Conservation (phyloP, 2,329 filamentous ascomycete species). For the Colletotrichum chlorophyti region DNA sequence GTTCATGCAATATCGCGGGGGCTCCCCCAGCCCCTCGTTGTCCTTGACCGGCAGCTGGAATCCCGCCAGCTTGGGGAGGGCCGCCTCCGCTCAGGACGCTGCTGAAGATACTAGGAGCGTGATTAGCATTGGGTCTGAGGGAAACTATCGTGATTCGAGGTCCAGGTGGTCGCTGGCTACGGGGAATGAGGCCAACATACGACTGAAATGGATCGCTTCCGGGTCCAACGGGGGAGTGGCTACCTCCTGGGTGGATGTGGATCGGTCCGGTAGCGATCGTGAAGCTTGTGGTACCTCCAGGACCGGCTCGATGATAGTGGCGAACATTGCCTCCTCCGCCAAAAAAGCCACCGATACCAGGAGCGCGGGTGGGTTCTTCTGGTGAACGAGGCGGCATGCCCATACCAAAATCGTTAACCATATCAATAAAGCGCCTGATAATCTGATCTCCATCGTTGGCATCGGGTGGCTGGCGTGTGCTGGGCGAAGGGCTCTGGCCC, state of each 20-base stretch:
- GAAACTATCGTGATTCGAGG: conserved; percentile 27
- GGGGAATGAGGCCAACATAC: conserved; percentile 44
- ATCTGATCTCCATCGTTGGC: conserved; percentile 43
- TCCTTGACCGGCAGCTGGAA: conserved; percentile 11
- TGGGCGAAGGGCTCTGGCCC: conserved; percentile 3
- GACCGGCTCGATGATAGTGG: conserved; percentile 44
- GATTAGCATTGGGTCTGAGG: conserved; percentile 39
- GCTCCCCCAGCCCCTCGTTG: conserved; percentile 14
- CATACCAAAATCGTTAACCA: conserved; percentile 47
- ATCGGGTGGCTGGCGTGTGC: conserved; percentile 27
- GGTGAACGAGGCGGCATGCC: conserved; percentile 16
- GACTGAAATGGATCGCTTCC: conserved; percentile 52
- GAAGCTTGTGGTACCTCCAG: conserved; percentile 52
- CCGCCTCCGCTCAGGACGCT: conserved; percentile 49
- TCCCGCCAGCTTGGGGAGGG: conserved; percentile 39
- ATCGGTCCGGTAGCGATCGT: conserved; percentile 53
- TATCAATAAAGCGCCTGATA: conserved; percentile 50
- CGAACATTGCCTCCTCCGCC: conserved; percentile 41
- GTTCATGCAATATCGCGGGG: conserved; percentile 52
- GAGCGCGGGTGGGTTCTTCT: conserved; percentile 26
- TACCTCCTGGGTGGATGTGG: conserved; percentile 30
- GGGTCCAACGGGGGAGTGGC: conserved; percentile 12
- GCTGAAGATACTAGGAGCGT: conserved; percentile 50
- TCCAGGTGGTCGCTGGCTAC: conserved; percentile 14
- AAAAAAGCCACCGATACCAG: conserved; percentile 28